Conservation (phyloP, 306 rosid species). For the Vigna angularis region DNA sequence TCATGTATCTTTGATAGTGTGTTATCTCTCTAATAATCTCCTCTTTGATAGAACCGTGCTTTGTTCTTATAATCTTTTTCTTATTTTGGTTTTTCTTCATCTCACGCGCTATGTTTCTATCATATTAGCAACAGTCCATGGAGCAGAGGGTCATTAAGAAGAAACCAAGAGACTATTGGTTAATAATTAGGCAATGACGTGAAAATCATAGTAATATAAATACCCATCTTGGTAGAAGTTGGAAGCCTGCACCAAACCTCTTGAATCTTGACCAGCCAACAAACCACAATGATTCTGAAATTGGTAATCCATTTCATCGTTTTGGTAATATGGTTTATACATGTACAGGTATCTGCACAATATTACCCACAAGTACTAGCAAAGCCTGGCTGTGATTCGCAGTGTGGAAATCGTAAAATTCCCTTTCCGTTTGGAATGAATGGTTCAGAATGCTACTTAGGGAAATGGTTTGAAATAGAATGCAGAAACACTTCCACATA, state of each 20-base stretch:
- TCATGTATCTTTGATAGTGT: too few species aligned
- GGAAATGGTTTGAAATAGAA: conserved; percentile 50
- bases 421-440: conserved; percentile 60
- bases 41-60: too few species aligned
- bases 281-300: neutral
- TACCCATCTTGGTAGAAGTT: neutral
- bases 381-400: conserved; percentile 31
- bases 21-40: too few species aligned
- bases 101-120: too few species aligned
- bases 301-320: too few species aligned
- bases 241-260: neutral
- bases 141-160: too few species aligned
- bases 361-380: neutral
- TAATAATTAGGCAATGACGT: too few species aligned
- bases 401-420: conserved; percentile 42
- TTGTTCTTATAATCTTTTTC: too few species aligned
- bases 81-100: too few species aligned
- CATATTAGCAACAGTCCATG: too few species aligned
- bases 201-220: too few species aligned
- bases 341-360: neutral
- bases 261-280: neutral
- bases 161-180: too few species aligned
- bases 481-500: conserved; percentile 20
- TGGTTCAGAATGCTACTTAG: conserved; percentile 27
- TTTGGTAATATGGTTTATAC: neutral